Evolutionary conservation across 495 filamentous ascomycete species (phyloP), one percentile per base, ranked within the genome.

Genomic region (Aspergillus funiculosus): DNA sequence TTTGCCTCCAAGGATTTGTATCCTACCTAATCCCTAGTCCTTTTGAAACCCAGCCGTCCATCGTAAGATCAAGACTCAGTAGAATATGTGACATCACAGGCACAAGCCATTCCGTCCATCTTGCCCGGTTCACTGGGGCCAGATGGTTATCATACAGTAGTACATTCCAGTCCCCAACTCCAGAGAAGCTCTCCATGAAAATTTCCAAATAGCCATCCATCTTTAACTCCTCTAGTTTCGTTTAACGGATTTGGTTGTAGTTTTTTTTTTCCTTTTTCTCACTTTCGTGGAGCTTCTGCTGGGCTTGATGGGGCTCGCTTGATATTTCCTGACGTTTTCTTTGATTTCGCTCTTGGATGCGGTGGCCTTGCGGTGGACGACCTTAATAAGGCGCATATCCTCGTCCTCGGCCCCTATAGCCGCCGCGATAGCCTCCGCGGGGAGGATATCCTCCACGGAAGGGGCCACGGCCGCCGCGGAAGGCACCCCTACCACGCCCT

Each of bases 361-460:
- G 18, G 5, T 19, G 35, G 11, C n/a, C 26, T 34, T 37, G 37
- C 22, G 8, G 32, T 29, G 14, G 6, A 40, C 13, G 39, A 41
- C 22, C 14, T 64, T 79, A 94, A 62, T 95, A 95, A 8, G 89
- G 89, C 10, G 87, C 67, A 64, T 77, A 91, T 43, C 87, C 87
- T 65, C 87, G 77, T 38, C 84, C 83, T 36, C 89, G 79, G 42
- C 81, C 80, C 45, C 79, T 76, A 54, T 85, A 85, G 53, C 88
- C 89, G 11, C 85, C 89, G 46, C 89, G 85, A 58, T 94, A 92
- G 35, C 82, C 81, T 31, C 83, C 85, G 44, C 89, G 73, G 45
- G 79, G 76, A 27, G 80, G 79, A 58, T 76, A 83, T 22, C 78
- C 76, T 36, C 78, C 82, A 48, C 79, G 71, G 51, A 74, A 72